Evolutionary conservation across 129 eudicot genomes (phyloP), one percentile per base, ranked within the genome.

Genomic region (Heracleum sosnowskyi): DNA sequence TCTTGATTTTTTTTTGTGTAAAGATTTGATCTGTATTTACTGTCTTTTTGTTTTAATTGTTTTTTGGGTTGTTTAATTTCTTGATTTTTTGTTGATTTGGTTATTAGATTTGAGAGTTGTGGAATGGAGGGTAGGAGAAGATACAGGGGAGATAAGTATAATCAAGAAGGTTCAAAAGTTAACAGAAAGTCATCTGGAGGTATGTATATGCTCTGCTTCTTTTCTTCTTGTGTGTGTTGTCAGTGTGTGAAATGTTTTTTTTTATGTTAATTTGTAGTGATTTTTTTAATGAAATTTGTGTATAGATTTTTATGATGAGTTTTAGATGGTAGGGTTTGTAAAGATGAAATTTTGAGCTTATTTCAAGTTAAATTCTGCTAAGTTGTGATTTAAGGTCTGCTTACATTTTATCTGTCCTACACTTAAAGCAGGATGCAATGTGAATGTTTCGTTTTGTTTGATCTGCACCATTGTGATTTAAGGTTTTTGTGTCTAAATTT

Each of bases 101-200:
- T 60, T 60, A 7, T n/a, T 77, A 74, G 77, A 44, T 74, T 74
- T 74, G 79, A 46, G 64, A 44, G 13, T 80, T 84, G 42, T 86
- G 55, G 76, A 55, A 89, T 89, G 90, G 90, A 89, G 63, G 64
- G 83, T 69, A 42, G 84, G 81, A 73, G 86, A 78, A 79, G 86
- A 80, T 84, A 77, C 34, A 84, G 45, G 64, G 80, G 84, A 34
- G 80, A 72, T 76, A 60, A 73, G 69, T 35, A 36, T 35, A 76
- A 76, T 82, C 87, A 73, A 46, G 88, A 84, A 77, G 71, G 26
- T 66, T 24, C 86, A 64, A 82, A 83, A 78, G 68, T 79, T 37
- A 81, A 81, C 79, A 79, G 72, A 78, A 90, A 79, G 81, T 88
- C 96, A 60, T 86, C 92, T 60, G 71, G 77, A 26, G 92, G 90